Evolutionary conservation across 805 yeast species (phyloP).

Genomic region (Debaryomyces prosopidis): DNA sequence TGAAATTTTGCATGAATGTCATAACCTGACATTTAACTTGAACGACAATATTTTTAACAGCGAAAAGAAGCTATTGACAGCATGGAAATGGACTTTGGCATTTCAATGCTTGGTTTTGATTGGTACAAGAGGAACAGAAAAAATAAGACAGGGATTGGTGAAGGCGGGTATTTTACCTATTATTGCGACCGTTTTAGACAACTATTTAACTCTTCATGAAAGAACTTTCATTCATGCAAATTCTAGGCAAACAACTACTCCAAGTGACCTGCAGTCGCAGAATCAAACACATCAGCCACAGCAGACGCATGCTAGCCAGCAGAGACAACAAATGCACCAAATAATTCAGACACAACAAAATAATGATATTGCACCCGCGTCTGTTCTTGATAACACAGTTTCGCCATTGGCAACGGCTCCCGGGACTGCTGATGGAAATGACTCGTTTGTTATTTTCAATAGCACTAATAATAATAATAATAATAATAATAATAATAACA

Average conservation of each 20-base stretch:
- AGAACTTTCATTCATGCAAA: slow-evolving; percentile 36
- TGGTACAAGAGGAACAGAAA: slow-evolving; percentile 91
- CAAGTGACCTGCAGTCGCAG: slow-evolving; percentile 3
- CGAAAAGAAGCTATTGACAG: slow-evolving; percentile 57
- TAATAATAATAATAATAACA: background rate
- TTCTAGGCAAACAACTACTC: slow-evolving; percentile 10
- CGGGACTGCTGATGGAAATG: background rate
- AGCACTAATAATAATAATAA: background rate
- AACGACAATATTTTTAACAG: slow-evolving; percentile 33
- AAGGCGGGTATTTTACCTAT: slow-evolving; percentile 91
- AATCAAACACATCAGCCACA: slow-evolving; percentile 5
- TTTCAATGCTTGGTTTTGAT: slow-evolving; percentile 89
- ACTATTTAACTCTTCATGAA: slow-evolving; percentile 57
- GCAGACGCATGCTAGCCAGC: background rate
- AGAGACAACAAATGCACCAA: background rate
- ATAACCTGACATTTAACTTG: slow-evolving; percentile 32
- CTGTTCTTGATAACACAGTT: background rate
- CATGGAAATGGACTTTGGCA: slow-evolving; percentile 97
- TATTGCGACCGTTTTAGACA: slow-evolving; percentile 88
- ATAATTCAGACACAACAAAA: background rate
- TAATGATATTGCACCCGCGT: background rate
- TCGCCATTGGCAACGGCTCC: slow-evolving; percentile 6
- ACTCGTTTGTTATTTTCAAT: background rate
- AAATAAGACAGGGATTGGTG: slow-evolving; percentile 80
- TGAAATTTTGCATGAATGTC: slow-evolving; percentile 81